Evolutionary conservation across 2,329 filamentous ascomycete species (phyloP).

Genomic region (Talaromyces rugulosus): DNA sequence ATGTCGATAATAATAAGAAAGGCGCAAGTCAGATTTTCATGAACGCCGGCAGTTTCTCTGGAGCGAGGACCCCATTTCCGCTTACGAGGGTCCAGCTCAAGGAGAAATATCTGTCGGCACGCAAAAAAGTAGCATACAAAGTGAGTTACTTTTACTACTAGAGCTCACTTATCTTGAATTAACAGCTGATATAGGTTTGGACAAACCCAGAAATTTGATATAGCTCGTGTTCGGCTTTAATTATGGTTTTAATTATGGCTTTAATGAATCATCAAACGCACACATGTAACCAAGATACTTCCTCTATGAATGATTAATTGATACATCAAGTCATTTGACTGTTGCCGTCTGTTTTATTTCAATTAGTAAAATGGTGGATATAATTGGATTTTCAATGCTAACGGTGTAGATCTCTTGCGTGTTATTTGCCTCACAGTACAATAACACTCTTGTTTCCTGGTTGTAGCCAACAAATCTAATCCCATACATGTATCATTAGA

Average conservation of each 20-base stretch:
- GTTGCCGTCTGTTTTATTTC: not conserved
- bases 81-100: not conserved
- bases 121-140: not conserved
- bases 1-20: not conserved
- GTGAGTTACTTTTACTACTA: not conserved
- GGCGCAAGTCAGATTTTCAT: constrained; percentile 1
- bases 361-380: not conserved
- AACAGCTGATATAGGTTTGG: not conserved
- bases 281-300: not conserved
- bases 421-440: not conserved
- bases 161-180: not conserved
- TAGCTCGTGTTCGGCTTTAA: not conserved
- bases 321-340: not conserved
- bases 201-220: not conserved
- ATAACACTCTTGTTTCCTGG: not conserved
- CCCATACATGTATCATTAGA: not conserved
- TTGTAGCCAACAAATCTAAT: not conserved
- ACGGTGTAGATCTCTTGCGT: not conserved
- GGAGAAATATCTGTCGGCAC: constrained; percentile 7
- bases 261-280: not conserved
- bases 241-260: not conserved
- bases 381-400: not conserved
- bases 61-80: not conserved
- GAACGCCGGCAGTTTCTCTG: constrained; percentile 6
- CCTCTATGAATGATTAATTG: not conserved